A percentile compares a stretch with the other conserved stretches of the same genome.
Evolutionary conservation across 208 protist genomes (phyloP).

Genomic region (Spironucleus salmonicida): DNA sequence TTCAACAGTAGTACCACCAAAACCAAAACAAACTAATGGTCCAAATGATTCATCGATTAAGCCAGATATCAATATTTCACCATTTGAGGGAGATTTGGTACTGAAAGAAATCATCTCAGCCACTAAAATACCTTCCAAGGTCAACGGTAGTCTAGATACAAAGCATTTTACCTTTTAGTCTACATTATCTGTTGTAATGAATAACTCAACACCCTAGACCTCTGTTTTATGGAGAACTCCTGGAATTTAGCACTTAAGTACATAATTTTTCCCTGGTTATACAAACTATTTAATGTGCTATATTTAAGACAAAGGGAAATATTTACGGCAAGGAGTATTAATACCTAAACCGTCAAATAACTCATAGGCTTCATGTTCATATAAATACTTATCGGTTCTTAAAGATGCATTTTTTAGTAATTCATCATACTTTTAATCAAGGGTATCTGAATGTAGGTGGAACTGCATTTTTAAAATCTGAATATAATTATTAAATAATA

Average conservation of each 20-base stretch:
- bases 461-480: no score
- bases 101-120: not conserved
- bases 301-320: not conserved
- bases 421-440: not conserved
- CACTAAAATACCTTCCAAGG: constrained; percentile 1
- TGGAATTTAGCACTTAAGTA: not conserved
- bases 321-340: not conserved
- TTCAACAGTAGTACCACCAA: constrained; percentile 29
- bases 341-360: not conserved
- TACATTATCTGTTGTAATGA: not conserved
- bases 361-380: constrained; percentile 10
- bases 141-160: not conserved
- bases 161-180: not conserved
- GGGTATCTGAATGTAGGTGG: not conserved
- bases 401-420: not conserved
- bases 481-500: no score
- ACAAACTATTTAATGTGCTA: no score
- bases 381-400: not conserved
- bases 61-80: not conserved
- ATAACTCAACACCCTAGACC: not conserved
- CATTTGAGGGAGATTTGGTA: not conserved
- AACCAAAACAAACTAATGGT: constrained; percentile 17
- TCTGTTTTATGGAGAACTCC: constrained; percentile 11
- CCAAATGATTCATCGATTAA: constrained; percentile 4
- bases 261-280: not conserved